phyloP scores from a whole-genome alignment of 129 eudicot genomes.

The Apium graveolens region DNA sequence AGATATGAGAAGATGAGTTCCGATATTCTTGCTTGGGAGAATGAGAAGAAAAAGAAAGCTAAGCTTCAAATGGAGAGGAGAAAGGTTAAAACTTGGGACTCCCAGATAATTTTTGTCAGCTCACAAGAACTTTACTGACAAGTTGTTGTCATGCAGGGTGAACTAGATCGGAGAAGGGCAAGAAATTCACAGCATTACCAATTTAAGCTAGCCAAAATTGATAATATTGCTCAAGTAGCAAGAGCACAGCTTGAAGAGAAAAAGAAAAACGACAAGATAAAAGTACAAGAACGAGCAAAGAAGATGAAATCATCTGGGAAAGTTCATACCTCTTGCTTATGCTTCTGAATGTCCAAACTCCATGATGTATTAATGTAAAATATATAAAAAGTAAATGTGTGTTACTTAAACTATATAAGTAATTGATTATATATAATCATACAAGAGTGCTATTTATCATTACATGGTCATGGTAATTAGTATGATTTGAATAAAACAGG shows the following conservation, averaged over 20 bases:
- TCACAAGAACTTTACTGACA: background rate
- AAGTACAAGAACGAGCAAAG: slow-evolving; percentile 49
- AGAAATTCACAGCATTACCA: slow-evolving; percentile 53
- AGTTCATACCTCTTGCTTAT: slow-evolving; percentile 44
- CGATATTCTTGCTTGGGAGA: slow-evolving; percentile 62
- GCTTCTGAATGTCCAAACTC: slow-evolving; percentile 22
- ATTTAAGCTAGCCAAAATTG: slow-evolving; percentile 52
- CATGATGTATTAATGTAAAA: background rate
- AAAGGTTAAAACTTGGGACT: slow-evolving; percentile 36
- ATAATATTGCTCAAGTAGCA: slow-evolving; percentile 57
- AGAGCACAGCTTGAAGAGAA: slow-evolving; percentile 48
- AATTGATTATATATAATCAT: background rate
- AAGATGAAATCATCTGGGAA: slow-evolving; percentile 53
- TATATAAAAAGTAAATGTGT: background rate
- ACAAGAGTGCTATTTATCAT: background rate
- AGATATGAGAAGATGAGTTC: slow-evolving; percentile 50
- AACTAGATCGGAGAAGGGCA: slow-evolving; percentile 41
- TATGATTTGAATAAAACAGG: background rate
- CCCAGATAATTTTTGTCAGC: background rate
- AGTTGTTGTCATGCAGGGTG: slow-evolving; percentile 29
- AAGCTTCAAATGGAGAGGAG: slow-evolving; percentile 48
- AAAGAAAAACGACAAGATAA: slow-evolving; percentile 39
- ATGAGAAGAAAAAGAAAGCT: slow-evolving; percentile 60
- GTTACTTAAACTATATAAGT: background rate
- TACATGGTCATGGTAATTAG: background rate